Evolutionary conservation across 2,329 filamentous ascomycete species (phyloP).

Genomic region (Alternaria sp.): DNA sequence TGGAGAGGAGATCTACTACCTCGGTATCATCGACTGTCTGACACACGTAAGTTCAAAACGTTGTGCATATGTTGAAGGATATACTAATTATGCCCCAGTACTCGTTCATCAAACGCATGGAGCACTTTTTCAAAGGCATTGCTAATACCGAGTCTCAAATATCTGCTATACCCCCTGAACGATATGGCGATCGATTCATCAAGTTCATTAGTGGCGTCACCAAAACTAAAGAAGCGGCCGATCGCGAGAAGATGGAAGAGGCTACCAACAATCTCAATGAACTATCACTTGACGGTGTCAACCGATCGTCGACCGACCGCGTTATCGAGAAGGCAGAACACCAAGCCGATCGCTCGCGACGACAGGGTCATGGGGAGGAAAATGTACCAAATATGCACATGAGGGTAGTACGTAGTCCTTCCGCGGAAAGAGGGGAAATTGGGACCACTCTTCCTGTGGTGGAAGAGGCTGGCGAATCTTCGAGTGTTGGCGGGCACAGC

Average conservation of each 20-base stretch:
- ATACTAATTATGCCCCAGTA: constrained; percentile 68
- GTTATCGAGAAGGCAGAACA: constrained; percentile 69
- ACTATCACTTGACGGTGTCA: constrained; percentile 52
- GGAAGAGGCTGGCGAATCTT: constrained; percentile 84
- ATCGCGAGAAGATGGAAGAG: constrained; percentile 60
- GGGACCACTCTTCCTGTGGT: constrained; percentile 79
- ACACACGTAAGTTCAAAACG: constrained; percentile 76
- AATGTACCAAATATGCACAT: constrained; percentile 70
- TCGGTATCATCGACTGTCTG: constrained; percentile 97
- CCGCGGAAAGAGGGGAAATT: constrained; percentile 63
- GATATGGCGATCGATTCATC: constrained; percentile 93
- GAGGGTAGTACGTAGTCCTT: constrained; percentile 64
- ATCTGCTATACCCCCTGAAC: constrained; percentile 86
- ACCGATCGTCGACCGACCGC: constrained; percentile 57
- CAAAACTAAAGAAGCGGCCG: constrained; percentile 85
- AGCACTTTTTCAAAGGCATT: constrained; percentile 96
- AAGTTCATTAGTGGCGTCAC: constrained; percentile 91
- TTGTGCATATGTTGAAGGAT: background rate
- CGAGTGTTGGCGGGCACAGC: constrained; percentile 69
- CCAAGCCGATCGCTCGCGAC: constrained; percentile 66
- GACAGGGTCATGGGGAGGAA: constrained; percentile 58
- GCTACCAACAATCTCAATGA: constrained; percentile 46
- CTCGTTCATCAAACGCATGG: constrained; percentile 89
- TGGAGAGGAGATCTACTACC: constrained; percentile 94
- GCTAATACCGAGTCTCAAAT: constrained; percentile 85